phyloP scores from a whole-genome alignment of 2,329 filamentous ascomycete species.

The Sporothrix globosa region DNA sequence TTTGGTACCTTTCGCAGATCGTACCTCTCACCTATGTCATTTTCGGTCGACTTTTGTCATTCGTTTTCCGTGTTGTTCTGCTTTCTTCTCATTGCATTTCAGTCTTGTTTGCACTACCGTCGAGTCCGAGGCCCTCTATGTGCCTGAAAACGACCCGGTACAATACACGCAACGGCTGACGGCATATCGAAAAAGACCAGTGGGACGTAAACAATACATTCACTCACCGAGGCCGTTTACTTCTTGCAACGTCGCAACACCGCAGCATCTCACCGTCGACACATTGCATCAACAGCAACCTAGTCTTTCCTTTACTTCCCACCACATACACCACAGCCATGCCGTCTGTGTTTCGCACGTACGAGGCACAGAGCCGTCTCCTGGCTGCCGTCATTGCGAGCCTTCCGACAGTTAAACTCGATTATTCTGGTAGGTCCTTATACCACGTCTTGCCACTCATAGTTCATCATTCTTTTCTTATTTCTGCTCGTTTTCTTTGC shows the following conservation, averaged over 20 bases:
- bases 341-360: conserved; percentile 63
- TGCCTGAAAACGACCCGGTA: neutral
- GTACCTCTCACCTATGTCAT: neutral
- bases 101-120: neutral
- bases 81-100: neutral
- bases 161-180: neutral
- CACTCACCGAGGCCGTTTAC: neutral
- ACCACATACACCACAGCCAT: conserved; percentile 38
- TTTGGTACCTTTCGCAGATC: neutral
- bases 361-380: conserved; percentile 63
- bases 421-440: conserved; percentile 61
- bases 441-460: no score
- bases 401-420: conserved; percentile 57
- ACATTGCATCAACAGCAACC: neutral
- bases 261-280: neutral
- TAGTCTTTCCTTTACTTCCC: neutral
- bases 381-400: conserved; percentile 64
- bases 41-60: neutral
- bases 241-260: neutral
- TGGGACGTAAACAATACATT: neutral
- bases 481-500: conserved; percentile 28
- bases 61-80: no score
- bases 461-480: neutral
- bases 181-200: neutral
- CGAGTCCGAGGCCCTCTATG: no score